Evolutionary conservation across 148 eudicot species (phyloP), one percentile per base, ranked within the genome.

Genomic region (Linanthus parryae): DNA sequence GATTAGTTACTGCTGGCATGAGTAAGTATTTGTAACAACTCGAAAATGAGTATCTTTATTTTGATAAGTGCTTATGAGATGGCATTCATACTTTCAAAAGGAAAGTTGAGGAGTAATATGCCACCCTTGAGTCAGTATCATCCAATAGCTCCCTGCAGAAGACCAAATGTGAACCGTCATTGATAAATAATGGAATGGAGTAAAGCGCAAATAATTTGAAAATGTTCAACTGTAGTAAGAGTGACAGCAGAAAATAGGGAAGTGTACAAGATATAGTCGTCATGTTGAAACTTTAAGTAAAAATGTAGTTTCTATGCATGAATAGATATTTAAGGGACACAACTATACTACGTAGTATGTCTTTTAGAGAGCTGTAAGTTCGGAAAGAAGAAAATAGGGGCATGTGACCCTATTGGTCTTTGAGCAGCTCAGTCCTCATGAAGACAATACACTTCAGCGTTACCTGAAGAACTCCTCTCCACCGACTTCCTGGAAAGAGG

Each of bases 121-220:
- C 99, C 80, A 92, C 99, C 71, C 99, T 84, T 24, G 99, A 81
- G 65, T 92, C 99, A 33, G 85, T 92, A 78, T 92, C 99, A 71
- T 88, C 99, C 65, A 92, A 67, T 55, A 88, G 85, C 60, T 72
- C 84, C 73, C 99, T 90, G 78, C 58, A 57, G 69, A 58, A 73
- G 16, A 59, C 23, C 28, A 41, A 48, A 19, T 17, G 19, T 14
- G 20, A 3, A 19, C 19, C 35, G 25, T 27, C 29, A 20, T 14
- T 54, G 8, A 26, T 8, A 10, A 19, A 18, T 37, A n/a, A n/a
- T n/a, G n/a, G n/a, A n/a, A n/a, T n/a, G n/a, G n/a, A n/a, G n/a
- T n/a, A n/a, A n/a, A n/a, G n/a, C n/a, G n/a, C n/a, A n/a, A n/a
- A n/a, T n/a, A n/a, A n/a, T n/a, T n/a, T n/a, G n/a, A n/a, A n/a